Evolutionary conservation across 1,284 basidiomycete genomes (phyloP).

Genomic region (Cryptococcus hybrid): DNA sequence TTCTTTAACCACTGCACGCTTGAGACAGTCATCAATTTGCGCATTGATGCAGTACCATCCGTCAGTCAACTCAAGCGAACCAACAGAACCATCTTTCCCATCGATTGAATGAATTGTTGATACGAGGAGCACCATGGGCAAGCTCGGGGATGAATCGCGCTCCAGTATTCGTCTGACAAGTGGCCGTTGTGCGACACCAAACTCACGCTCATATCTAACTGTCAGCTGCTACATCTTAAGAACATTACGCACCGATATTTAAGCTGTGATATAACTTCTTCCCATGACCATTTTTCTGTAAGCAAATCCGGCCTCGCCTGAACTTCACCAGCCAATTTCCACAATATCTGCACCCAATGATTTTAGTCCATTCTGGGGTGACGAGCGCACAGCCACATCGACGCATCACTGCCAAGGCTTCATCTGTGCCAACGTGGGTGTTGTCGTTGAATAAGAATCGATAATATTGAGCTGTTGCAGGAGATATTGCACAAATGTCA

Average conservation of each 20-base stretch:
- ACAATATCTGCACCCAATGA: slow-evolving; percentile 85
- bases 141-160: slow-evolving; percentile 60
- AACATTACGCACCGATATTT: slow-evolving; percentile 66
- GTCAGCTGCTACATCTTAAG: slow-evolving; percentile 1
- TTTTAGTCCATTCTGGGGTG: slow-evolving; percentile 74
- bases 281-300: slow-evolving; percentile 68
- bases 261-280: slow-evolving; percentile 75
- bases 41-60: slow-evolving; percentile 87
- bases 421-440: slow-evolving; percentile 19
- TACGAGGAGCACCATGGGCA: slow-evolving; percentile 77
- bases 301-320: slow-evolving; percentile 66
- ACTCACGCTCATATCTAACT: slow-evolving; percentile 82
- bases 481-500: slow-evolving; percentile 62
- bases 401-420: slow-evolving; percentile 28
- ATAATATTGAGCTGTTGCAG: slow-evolving; percentile 62
- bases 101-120: slow-evolving; percentile 62
- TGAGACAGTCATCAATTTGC: slow-evolving; percentile 68
- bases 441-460: slow-evolving; percentile 55
- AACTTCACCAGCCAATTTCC: slow-evolving; percentile 88
- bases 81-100: slow-evolving; percentile 36
- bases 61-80: slow-evolving; percentile 79
- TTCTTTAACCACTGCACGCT: slow-evolving; percentile 65
- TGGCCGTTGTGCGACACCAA: slow-evolving; percentile 73
- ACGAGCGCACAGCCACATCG: slow-evolving; percentile 29
- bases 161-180: slow-evolving; percentile 65